phyloP scores from a whole-genome alignment of 257 asterid species.

The Jacaranda mimosifolia region DNA sequence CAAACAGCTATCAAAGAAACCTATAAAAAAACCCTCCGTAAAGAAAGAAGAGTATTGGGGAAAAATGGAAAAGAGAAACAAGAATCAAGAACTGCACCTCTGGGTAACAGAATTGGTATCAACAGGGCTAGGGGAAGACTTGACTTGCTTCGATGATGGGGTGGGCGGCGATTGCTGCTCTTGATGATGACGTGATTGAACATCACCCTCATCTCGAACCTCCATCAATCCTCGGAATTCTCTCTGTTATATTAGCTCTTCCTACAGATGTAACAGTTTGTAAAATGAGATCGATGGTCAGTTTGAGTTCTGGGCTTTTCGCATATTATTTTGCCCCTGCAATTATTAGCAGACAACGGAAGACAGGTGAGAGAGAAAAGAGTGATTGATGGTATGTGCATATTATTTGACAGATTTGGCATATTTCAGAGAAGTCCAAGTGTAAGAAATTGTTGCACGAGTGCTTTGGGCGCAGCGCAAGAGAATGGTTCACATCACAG shows the following conservation, averaged over 20 bases:
- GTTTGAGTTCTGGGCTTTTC: conserved; percentile 13
- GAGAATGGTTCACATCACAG: no score
- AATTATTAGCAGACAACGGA: conserved; percentile 27
- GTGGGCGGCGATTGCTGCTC: conserved; percentile 48
- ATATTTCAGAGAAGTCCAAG: neutral
- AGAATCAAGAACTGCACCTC: conserved; percentile 43
- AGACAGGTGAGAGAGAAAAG: conserved; percentile 17
- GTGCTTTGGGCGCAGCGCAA: no score
- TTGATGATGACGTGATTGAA: conserved; percentile 42
- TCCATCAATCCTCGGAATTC: conserved; percentile 38
- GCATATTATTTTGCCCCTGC: neutral
- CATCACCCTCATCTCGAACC: conserved; percentile 50
- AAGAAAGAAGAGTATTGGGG: no score
- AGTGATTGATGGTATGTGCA: conserved; percentile 1
- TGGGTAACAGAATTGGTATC: conserved; percentile 73
- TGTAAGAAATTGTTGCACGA: no score
- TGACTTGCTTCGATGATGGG: conserved; percentile 56
- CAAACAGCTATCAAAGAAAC: neutral
- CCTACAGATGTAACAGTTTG: neutral
- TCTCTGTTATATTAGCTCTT: neutral
- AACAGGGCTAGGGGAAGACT: conserved; percentile 53
- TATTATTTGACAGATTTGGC: conserved; percentile 30
- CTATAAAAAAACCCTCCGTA: neutral
- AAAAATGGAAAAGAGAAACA: neutral
- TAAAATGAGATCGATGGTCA: conserved; percentile 16